These are phyloP conservation scores for Ophiostoma triangulosporum DNA, from an alignment of 2,329 filamentous ascomycete species.

Conservation along the genomic window DNA sequence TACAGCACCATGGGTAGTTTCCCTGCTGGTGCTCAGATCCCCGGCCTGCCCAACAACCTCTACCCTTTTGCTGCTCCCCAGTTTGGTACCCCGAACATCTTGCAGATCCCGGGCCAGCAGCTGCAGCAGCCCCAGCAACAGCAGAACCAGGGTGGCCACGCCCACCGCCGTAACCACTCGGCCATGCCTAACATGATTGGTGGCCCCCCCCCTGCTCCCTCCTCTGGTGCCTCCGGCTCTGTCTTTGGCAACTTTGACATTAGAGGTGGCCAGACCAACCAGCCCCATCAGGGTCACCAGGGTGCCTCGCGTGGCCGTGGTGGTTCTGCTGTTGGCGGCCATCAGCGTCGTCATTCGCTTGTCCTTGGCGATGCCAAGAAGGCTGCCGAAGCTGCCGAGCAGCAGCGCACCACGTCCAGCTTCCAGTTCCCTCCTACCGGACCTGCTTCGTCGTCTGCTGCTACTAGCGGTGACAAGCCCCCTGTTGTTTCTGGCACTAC, in stretches of 20 bases:
- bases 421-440: constrained; percentile 87
- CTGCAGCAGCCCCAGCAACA: constrained; percentile 60
- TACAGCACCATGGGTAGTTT: not conserved
- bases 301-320: constrained; percentile 46
- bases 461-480: constrained; percentile 29
- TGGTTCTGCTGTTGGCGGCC: constrained; percentile 58
- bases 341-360: constrained; percentile 87
- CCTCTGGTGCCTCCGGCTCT: constrained; percentile 72
- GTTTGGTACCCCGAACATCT: constrained; percentile 46
- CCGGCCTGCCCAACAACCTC: not conserved
- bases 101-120: constrained; percentile 59
- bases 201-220: constrained; percentile 79
- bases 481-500: constrained; percentile 31
- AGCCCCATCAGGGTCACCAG: constrained; percentile 21
- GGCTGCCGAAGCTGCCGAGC: constrained; percentile 89
- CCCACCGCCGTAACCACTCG: constrained; percentile 96
- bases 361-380: constrained; percentile 94
- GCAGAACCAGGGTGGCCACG: constrained; percentile 55
- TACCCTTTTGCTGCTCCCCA: constrained; percentile 28
- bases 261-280: not conserved
- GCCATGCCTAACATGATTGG: constrained; percentile 86
- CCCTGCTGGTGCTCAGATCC: constrained; percentile 28
- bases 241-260: constrained; percentile 63
- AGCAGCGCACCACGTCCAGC: constrained; percentile 84
- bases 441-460: constrained; percentile 40